Evolutionary conservation across 2,329 filamentous ascomycete genomes (phyloP).

Genomic region (Phialocephala sp.): DNA sequence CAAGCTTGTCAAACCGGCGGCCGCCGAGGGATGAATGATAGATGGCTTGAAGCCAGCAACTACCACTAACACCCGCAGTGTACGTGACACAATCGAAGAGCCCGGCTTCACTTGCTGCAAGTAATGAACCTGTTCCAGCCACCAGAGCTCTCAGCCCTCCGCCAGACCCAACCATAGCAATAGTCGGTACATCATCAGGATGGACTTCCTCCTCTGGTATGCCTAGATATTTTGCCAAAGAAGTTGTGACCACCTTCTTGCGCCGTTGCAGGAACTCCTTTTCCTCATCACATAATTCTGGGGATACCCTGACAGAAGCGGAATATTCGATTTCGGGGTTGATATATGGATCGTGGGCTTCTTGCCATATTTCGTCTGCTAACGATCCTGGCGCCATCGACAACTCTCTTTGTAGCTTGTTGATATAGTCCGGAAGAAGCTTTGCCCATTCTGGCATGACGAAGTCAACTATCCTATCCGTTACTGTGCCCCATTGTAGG

Average conservation of each 20-base stretch:
- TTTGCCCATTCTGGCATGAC: constrained; percentile 86
- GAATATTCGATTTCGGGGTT: constrained; percentile 89
- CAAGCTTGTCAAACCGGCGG: constrained; percentile 69
- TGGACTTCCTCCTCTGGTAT: constrained; percentile 83
- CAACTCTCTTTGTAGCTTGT: constrained; percentile 85
- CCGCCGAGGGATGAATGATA: constrained; percentile 81
- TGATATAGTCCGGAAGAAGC: constrained; percentile 74
- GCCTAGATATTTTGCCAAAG: constrained; percentile 81
- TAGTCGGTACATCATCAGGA: constrained; percentile 88
- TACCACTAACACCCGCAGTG: constrained; percentile 92
- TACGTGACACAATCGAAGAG: constrained; percentile 95
- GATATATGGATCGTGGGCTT: constrained; percentile 81
- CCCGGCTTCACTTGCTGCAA: constrained; percentile 83
- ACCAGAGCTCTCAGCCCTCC: constrained; percentile 90
- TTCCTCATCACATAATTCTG: constrained; percentile 83
- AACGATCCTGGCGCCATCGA: constrained; percentile 87
- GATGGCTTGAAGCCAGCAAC: constrained; percentile 91
- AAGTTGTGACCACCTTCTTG: constrained; percentile 69
- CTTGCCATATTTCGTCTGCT: constrained; percentile 90
- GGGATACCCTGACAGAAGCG: constrained; percentile 81
- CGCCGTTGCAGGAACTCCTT: constrained; percentile 74
- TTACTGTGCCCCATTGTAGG: constrained; percentile 59
- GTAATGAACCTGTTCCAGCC: constrained; percentile 85
- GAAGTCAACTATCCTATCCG: constrained; percentile 68
- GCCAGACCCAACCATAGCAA: constrained; percentile 93